Base-by-base conservation (phyloP, 164 flowering plant species). In the Sedum album region DNA sequence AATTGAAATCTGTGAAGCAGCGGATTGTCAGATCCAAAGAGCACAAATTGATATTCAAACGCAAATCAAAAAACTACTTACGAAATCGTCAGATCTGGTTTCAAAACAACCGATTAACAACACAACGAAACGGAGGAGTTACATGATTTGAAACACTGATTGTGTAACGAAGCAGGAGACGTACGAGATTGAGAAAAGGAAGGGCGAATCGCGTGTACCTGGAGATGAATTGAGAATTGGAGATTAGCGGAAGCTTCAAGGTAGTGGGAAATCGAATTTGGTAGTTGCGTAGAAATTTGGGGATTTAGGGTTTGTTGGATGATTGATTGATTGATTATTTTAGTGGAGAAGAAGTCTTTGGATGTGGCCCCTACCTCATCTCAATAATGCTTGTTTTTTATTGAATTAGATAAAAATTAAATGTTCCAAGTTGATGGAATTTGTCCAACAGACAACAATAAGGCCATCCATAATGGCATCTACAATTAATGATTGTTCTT, bases 131-230 rank as follows among this genome's bases (percentile, higher is more conserved):
- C n/a, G n/a, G n/a, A n/a, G n/a, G n/a, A n/a, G n/a, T n/a, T n/a
- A n/a, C n/a, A n/a, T n/a, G n/a, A n/a, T n/a, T n/a, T n/a, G n/a
- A n/a, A n/a, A n/a, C n/a, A n/a, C n/a, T n/a, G n/a, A n/a, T n/a
- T n/a, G n/a, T n/a, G n/a, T n/a, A n/a, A n/a, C n/a, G n/a, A n/a
- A n/a, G n/a, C n/a, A n/a, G n/a, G n/a, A 55, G 31, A 26, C 61
- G 61, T 55, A 28, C 10, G 61, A 14, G 28, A 55, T 10, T 51
- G 8, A 23, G 0, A 30, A 53, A 23, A 25, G 6, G 14, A 53
- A 55, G 61, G 61, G 26, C 31, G 61, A 55, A 55, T 55, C 61
- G 61, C 31, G 61, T 26, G 61, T 55, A 55, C 61, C 31, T 55
- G 31, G 31, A 25, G 28, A 21, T 5, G 61, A 14, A 26, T 25